Evolutionary conservation across 225 moss, liverwort and hornwort genomes (phyloP).

Genomic region (Antitrichia curtipendula): DNA sequence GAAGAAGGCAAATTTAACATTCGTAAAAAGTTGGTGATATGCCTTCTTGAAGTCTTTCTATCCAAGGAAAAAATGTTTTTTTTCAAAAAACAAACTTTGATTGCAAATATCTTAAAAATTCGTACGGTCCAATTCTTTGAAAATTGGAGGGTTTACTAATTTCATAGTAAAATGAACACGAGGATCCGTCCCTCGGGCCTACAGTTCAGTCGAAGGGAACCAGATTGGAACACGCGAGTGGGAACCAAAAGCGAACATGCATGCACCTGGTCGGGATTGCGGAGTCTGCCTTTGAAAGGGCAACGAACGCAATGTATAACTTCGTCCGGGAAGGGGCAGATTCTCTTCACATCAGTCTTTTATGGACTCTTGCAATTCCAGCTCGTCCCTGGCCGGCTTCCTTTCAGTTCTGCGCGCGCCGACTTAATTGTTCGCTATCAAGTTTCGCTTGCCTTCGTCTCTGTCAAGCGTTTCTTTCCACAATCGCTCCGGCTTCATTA

Average conservation of each 20-base stretch:
- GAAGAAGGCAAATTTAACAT: not conserved
- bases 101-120: too few species aligned
- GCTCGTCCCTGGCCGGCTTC: not conserved
- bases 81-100: not conserved
- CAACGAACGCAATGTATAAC: not conserved
- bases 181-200: too few species aligned
- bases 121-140: not conserved
- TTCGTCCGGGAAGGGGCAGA: not conserved
- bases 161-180: too few species aligned
- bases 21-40: not conserved
- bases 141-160: not conserved
- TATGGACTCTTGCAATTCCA: not conserved
- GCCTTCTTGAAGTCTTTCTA: not conserved
- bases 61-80: not conserved
- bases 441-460: not conserved
- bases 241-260: slow-evolving; percentile 3
- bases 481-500: not conserved
- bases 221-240: not conserved
- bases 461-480: not conserved
- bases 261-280: slow-evolving; percentile 5
- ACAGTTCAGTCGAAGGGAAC: not conserved
- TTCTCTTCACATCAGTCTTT: not conserved
- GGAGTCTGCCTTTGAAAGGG: not conserved
- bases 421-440: not conserved
- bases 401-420: not conserved